Conservation (phyloP, 2,329 filamentous ascomycete species). For the Gyromitra esculenta region DNA sequence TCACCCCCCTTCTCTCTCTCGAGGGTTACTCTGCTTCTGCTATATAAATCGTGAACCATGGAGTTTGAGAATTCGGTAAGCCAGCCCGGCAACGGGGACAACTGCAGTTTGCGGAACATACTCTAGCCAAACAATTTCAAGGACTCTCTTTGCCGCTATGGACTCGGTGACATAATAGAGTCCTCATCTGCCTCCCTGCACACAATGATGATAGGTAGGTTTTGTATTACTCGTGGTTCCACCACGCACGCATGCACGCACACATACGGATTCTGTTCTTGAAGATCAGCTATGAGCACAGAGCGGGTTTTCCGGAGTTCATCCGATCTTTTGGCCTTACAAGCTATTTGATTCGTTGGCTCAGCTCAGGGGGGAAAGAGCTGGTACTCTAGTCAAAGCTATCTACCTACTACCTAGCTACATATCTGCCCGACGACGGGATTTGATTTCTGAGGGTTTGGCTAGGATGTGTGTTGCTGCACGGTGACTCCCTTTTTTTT, state of each 20-base stretch:
- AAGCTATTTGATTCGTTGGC: constrained; percentile 24
- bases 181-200: neutral
- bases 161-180: neutral
- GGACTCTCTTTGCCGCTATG: neutral
- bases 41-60: constrained; percentile 19
- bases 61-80: constrained; percentile 16
- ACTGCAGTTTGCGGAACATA: constrained; percentile 33
- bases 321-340: constrained; percentile 41
- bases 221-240: constrained; percentile 23
- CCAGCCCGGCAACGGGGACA: constrained; percentile 8
- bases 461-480: constrained; percentile 30
- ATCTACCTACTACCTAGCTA: neutral
- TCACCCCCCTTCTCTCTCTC: too few relatives aligned
- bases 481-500: constrained; percentile 15
- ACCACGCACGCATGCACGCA: neutral
- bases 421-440: neutral
- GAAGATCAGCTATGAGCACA: neutral
- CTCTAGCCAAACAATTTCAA: constrained; percentile 9
- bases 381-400: neutral
- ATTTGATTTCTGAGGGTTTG: neutral
- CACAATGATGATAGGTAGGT: neutral
- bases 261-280: too few relatives aligned
- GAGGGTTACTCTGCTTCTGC: too few relatives aligned
- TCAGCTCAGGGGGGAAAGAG: constrained; percentile 15
- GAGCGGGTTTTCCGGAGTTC: constrained; percentile 24